phyloP scores from a whole-genome alignment of 495 filamentous ascomycete genomes.

The Hyaloscypha bicolor region DNA sequence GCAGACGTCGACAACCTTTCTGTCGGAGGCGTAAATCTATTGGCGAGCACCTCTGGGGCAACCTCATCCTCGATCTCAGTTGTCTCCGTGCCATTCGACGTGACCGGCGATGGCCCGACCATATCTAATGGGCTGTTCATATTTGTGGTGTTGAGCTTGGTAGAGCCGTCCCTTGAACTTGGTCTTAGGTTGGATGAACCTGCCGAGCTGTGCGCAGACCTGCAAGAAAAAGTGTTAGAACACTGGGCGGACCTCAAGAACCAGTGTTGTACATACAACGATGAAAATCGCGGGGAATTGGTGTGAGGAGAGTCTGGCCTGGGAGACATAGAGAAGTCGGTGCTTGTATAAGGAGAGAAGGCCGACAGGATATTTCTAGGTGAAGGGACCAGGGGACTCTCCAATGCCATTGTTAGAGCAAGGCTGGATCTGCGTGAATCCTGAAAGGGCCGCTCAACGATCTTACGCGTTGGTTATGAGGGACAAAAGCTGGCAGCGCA shows the following conservation, averaged over 20 bases:
- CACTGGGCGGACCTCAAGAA: neutral
- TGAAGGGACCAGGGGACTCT: constrained; percentile 51
- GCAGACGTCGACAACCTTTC: constrained; percentile 13
- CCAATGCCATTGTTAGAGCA: constrained; percentile 54
- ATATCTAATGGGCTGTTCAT: constrained; percentile 52
- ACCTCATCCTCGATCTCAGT: constrained; percentile 75
- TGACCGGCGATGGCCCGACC: constrained; percentile 75
- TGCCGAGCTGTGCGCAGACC: constrained; percentile 33
- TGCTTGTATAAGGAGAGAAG: constrained; percentile 56
- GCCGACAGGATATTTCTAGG: constrained; percentile 52
- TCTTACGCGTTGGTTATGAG: constrained; percentile 18
- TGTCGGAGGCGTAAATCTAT: constrained; percentile 26
- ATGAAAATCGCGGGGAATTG: constrained; percentile 30
- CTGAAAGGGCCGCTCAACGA: constrained; percentile 19
- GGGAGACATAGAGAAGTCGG: constrained; percentile 55
- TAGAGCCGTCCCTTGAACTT: constrained; percentile 29
- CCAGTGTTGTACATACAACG: constrained; percentile 25
- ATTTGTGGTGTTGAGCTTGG: constrained; percentile 22
- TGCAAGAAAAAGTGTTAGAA: constrained; percentile 21
- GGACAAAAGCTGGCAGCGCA: constrained; percentile 18
- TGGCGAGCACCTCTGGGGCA: constrained; percentile 37
- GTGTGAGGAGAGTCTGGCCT: constrained; percentile 43
- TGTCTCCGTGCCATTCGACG: constrained; percentile 71
- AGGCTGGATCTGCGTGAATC: constrained; percentile 24
- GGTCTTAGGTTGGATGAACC: constrained; percentile 30